phyloP scores from a whole-genome alignment of 306 rosid species.

The Pterocarpus santalinus region DNA sequence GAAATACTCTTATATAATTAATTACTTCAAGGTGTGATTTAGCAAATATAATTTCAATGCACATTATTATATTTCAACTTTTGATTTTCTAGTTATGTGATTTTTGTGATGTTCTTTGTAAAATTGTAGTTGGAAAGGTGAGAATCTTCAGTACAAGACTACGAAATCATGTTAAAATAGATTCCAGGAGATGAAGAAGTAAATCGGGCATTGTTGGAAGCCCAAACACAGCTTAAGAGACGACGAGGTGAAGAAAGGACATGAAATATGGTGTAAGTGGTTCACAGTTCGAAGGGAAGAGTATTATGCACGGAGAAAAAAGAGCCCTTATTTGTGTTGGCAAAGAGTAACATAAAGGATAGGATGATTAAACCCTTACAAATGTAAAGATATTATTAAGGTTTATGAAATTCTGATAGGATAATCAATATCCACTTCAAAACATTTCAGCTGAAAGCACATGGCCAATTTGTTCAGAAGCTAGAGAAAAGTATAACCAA shows the following conservation, averaged over 20 bases:
- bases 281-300: constrained; percentile 2
- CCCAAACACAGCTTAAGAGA: constrained; percentile 56
- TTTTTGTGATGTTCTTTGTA: constrained; percentile 1
- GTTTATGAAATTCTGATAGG: neutral
- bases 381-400: too few species aligned
- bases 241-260: constrained; percentile 46
- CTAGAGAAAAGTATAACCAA: neutral
- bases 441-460: constrained; percentile 1
- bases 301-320: constrained; percentile 2
- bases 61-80: neutral
- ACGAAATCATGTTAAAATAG: constrained; percentile 63
- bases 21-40: neutral
- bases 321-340: neutral
- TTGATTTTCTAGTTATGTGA: constrained; percentile 5
- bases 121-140: constrained; percentile 73
- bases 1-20: neutral
- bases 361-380: neutral
- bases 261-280: constrained; percentile 11
- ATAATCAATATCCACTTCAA: constrained; percentile 27
- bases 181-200: constrained; percentile 69
- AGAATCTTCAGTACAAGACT: constrained; percentile 81
- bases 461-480: constrained; percentile 1
- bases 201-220: constrained; percentile 59
- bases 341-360: constrained; percentile 6
- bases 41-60: neutral